These are phyloP conservation scores for Xanthoparmelia taractica DNA, from an alignment of 495 filamentous ascomycete species.

Conservation along the genomic window DNA sequence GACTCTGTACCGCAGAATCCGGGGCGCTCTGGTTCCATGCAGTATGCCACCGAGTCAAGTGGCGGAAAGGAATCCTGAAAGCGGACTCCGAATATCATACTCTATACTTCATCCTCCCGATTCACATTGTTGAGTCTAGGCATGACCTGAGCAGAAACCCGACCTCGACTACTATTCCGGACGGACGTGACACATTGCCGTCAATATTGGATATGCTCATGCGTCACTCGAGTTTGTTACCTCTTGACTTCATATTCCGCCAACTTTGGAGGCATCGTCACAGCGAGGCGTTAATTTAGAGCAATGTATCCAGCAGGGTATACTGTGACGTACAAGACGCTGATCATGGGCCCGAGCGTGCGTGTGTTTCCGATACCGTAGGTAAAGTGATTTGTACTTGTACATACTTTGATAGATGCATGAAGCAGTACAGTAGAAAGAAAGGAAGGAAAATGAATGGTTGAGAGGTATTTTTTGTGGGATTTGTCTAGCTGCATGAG, in stretches of 20 bases:
- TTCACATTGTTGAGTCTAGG: neutral
- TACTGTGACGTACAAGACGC: neutral
- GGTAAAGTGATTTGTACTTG: neutral
- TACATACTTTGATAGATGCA: neutral
- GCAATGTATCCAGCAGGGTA: neutral
- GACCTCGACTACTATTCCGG: neutral
- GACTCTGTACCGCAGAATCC: slow-evolving; percentile 16
- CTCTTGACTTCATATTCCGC: neutral
- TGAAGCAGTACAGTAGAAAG: neutral
- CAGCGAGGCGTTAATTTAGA: neutral
- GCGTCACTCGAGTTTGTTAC: neutral
- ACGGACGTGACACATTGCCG: neutral
- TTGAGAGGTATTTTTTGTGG: neutral
- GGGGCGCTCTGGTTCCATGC: slow-evolving; percentile 19
- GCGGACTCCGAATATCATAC: neutral
- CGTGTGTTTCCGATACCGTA: neutral
- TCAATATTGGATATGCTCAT: neutral
- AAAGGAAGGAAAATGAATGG: neutral
- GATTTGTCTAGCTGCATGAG: neutral
- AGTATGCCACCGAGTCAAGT: slow-evolving; percentile 13
- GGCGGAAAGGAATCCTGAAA: neutral
- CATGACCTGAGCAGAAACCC: neutral
- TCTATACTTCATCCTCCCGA: neutral
- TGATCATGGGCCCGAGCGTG: neutral
- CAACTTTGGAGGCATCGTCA: neutral